Base-by-base conservation (phyloP, 1,139 yeast genomes). In the Nakaseomyces kungkrabaensis region DNA sequence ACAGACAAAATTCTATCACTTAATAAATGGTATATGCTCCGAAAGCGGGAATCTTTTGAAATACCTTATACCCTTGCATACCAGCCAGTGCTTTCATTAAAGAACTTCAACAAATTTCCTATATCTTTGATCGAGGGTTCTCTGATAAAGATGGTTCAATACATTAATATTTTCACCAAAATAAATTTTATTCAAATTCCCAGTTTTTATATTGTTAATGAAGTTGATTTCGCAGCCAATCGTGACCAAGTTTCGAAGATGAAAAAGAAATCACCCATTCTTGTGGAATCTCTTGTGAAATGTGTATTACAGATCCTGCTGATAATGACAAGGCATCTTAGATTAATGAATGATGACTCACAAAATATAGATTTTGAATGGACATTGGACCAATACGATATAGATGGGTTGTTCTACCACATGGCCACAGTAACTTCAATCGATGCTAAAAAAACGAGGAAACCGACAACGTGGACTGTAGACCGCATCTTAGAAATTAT, bases 41-140 rank as follows among this genome's bases (percentile, higher is more conserved):
- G 54, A 10, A 56, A 54, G 42, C 50, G 57, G 22, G 59, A 55
- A 17, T 55, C 59, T 13, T 50, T 49, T 32, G 56, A 58, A 7
- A 53, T 60, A 27, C 59, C 62, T 1, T 61, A 54, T 48, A 53
- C 61, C 1, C 54, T 61, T 10, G 52, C 59, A 13, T 59, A 56
- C 37, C 57, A 59, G 33, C 65, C 65, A 2, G 48, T 61, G n/a
- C 48, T 59, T 4, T 60, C 63, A 9, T 41, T 59, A 10, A 59
- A 56, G 32, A 58, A 59, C 40, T 46, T 55, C 24, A 49, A 49
- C 40, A 48, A 48, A 32, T 46, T 59, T 11, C 59, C 62, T 9
- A 47, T 51, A 1, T 32, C 50, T 37, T 51, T 59, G 29, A 54
- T 53, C 9, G 49, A 52, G 48, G 49, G 51, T 38, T 55, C 63